These are phyloP conservation scores for Pestalotiopsis sp. DNA, from an alignment of 2,329 filamentous ascomycete genomes.

Conservation along the genomic window DNA sequence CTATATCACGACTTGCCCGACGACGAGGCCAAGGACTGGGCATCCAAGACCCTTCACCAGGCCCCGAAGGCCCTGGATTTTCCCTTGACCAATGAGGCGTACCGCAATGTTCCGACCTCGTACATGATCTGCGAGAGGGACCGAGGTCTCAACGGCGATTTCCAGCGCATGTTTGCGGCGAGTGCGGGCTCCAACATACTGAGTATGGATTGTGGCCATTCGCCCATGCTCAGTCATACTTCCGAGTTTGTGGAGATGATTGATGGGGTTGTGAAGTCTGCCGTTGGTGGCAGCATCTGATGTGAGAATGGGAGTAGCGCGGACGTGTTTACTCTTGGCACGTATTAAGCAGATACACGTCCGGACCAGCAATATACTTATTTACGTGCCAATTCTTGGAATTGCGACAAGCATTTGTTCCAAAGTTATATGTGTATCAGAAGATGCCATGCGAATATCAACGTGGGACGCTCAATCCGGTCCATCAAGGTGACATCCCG, in stretches of 20 bases:
- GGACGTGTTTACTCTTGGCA: too few species aligned
- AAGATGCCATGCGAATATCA: neutral
- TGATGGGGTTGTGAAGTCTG: neutral
- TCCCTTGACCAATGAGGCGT: neutral
- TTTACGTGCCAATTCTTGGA: too few species aligned
- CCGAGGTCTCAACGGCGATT: neutral
- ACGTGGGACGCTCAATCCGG: too few species aligned
- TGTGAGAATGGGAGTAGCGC: too few species aligned
- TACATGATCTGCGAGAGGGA: constrained; percentile 7
- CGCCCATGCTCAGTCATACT: neutral
- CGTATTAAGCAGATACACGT: too few species aligned
- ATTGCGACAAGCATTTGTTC: neutral
- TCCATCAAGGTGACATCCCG: neutral
- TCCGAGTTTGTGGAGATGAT: neutral
- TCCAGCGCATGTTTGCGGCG: neutral
- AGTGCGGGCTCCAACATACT: neutral
- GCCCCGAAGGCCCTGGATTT: neutral
- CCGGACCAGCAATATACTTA: too few species aligned
- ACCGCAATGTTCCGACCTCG: neutral
- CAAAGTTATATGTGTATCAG: neutral
- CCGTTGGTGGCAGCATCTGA: neutral
- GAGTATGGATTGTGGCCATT: neutral
- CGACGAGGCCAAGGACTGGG: constrained; percentile 19
- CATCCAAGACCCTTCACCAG: constrained; percentile 12
- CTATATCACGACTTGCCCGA: constrained; percentile 21